Evolutionary conservation across 2,329 filamentous ascomycete species (phyloP), one percentile per base, ranked within the genome.

Genomic region (Colletotrichum zoysiae): DNA sequence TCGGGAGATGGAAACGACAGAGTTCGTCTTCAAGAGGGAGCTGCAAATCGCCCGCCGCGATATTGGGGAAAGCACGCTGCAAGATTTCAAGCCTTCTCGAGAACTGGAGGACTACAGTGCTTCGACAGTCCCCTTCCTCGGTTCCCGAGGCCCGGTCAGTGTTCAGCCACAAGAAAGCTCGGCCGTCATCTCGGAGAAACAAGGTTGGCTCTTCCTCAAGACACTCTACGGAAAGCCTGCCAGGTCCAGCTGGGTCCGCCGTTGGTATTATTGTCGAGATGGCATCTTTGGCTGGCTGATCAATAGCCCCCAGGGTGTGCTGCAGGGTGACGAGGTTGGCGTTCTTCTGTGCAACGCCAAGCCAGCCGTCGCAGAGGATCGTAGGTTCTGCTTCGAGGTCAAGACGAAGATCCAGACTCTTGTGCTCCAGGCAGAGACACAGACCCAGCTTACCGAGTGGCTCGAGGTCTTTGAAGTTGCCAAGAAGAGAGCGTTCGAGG

Each of bases 381-480:
- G 96, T 50, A 90, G 96, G 20, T 99, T 98, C 82, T 98, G 96
- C 80, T 98, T 99, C 77, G 96, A 99, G 82, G 93, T 99, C 78
- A 99, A 98, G 85, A 99, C 96, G 2, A 99, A 98, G 81, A 97
- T 94, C 78, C 93, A 93, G 74, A 96, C 92, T 61, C 91, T 97
- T 74, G 85, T 98, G 71, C 86, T 99, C 3, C 96, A 99, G 82
- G 93, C 95, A 5, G 96, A 99, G 80, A 97, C 94, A 0, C 96
- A 99, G 79, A 86, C 85, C 61, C 94, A 98, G 79, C 88, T 99
- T n/a, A 95, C 93, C 70, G 93, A 97, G 77, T 99, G 96, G 96
- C 90, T 99, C 67, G 90, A 93, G 74, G 91, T 95, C 0, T 98
- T 99, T 76, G 95, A 99, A 76, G 90, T 95, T 20, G 95, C 95